phyloP scores from a whole-genome alignment of 2,329 filamentous ascomycete species.

The Exophiala dermatitidis region DNA sequence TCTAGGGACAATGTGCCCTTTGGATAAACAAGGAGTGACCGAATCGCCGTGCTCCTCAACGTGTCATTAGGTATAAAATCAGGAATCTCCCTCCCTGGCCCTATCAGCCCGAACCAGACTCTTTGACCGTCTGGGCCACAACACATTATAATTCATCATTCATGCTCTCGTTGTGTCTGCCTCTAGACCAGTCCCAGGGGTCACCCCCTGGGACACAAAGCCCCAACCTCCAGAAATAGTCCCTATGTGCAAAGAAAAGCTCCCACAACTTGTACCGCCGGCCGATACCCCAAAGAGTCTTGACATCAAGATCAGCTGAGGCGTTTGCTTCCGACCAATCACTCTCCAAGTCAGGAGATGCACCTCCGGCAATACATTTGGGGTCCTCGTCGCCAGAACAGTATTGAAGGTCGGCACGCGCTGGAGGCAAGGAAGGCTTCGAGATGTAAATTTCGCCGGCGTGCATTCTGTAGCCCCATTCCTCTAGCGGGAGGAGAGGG shows the following conservation, averaged over 20 bases:
- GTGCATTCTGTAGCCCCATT: constrained; percentile 85
- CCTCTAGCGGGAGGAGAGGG: constrained; percentile 71
- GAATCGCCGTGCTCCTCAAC: no score
- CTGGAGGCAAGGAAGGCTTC: constrained; percentile 62
- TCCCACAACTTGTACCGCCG: constrained; percentile 74
- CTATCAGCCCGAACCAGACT: background rate
- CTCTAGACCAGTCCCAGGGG: constrained; percentile 26
- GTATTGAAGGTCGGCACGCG: constrained; percentile 57
- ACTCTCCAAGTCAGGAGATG: constrained; percentile 26
- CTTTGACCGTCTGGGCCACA: background rate
- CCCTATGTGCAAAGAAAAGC: constrained; percentile 83
- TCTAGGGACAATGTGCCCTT: no score
- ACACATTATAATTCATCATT: constrained; percentile 19
- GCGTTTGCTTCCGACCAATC: constrained; percentile 17
- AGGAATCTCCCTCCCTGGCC: background rate
- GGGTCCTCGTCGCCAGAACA: constrained; percentile 68
- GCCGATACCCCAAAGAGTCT: constrained; percentile 33
- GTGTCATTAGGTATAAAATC: background rate
- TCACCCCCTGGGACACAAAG: constrained; percentile 76
- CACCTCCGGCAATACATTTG: constrained; percentile 58
- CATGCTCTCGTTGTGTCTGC: constrained; percentile 13
- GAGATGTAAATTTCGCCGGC: constrained; percentile 81
- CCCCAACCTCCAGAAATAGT: constrained; percentile 93
- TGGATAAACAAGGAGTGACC: no score
- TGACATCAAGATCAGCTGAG: constrained; percentile 10